Conservation (phyloP, 2,329 filamentous ascomycete genomes). For the Coniella vitis region DNA sequence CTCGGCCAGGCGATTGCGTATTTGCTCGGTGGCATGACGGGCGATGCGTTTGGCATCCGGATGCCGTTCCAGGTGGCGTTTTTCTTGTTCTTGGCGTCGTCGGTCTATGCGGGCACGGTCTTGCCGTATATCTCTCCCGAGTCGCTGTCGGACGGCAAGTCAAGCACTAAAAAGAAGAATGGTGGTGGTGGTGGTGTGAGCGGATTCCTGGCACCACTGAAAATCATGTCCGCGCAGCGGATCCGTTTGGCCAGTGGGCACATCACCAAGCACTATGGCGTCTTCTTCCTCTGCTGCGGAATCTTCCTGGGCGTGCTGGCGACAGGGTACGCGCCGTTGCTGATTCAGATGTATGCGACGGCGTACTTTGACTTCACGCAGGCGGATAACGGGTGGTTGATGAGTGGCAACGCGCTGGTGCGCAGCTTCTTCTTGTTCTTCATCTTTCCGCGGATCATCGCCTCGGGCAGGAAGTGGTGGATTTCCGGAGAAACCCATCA, state of each 20-base stretch:
- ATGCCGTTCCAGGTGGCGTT: constrained; percentile 60
- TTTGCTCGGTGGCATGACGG: constrained; percentile 56
- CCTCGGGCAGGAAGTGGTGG: constrained; percentile 35
- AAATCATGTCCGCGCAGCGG: constrained; percentile 49
- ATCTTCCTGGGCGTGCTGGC: constrained; percentile 60
- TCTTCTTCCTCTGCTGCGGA: constrained; percentile 55
- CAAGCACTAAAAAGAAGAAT: constrained; percentile 19
- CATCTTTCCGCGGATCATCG: constrained; percentile 43
- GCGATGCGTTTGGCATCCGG: constrained; percentile 55
- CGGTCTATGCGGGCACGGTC: constrained; percentile 33
- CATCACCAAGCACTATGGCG: constrained; percentile 48
- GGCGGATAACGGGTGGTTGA: constrained; percentile 44
- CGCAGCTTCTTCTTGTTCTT: constrained; percentile 45
- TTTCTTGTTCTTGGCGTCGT: constrained; percentile 43
- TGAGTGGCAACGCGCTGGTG: constrained; percentile 45
- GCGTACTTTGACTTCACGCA: constrained; percentile 44
- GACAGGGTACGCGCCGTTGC: constrained; percentile 55
- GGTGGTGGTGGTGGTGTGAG: constrained; percentile 27
- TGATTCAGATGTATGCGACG: constrained; percentile 52
- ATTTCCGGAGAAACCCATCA: constrained; percentile 21
- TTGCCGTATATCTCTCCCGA: constrained; percentile 46
- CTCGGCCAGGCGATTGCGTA: constrained; percentile 59
- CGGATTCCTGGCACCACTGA: constrained; percentile 55
- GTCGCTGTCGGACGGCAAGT: constrained; percentile 24
- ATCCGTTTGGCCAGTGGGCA: constrained; percentile 43